Evolutionary conservation across 768 basidiomycete species (phyloP).

Genomic region (Tulasnella sp.): DNA sequence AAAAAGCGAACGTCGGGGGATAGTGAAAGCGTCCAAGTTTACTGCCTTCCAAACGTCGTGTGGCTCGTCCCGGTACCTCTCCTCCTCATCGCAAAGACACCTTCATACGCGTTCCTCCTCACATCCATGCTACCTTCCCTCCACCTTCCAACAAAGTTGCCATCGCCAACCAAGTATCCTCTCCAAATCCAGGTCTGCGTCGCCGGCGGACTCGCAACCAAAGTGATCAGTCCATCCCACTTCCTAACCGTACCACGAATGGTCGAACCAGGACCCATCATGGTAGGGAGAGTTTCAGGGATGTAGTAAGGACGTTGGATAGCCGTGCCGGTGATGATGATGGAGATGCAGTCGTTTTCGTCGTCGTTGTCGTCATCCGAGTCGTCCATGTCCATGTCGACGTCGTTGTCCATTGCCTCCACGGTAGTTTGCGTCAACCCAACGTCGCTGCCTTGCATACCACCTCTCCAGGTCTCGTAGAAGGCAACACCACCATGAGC

Average conservation of each 20-base stretch:
- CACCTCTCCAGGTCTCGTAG: slow-evolving; percentile 8
- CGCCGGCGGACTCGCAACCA: slow-evolving; percentile 34
- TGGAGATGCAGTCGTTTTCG: not conserved
- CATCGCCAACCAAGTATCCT: slow-evolving; percentile 63
- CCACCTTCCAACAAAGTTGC: slow-evolving; percentile 78
- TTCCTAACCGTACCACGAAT: slow-evolving; percentile 58
- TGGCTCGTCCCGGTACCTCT: not conserved
- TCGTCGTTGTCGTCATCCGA: not conserved
- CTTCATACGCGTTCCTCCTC: slow-evolving; percentile 68
- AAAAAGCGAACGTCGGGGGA: no score
- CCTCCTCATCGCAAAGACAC: slow-evolving; percentile 45
- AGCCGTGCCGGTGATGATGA: not conserved
- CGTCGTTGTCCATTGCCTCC: not conserved
- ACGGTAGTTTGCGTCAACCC: not conserved
- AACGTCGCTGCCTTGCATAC: slow-evolving; percentile 2
- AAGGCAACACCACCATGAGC: not conserved
- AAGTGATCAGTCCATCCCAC: slow-evolving; percentile 69
- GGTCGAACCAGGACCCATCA: not conserved
- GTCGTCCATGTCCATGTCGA: not conserved
- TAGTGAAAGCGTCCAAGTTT: no score
- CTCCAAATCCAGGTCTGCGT: slow-evolving; percentile 62
- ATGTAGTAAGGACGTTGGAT: slow-evolving; percentile 2
- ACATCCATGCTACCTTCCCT: slow-evolving; percentile 67
- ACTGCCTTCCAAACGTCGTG: not conserved
- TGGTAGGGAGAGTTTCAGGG: not conserved